These are phyloP conservation scores for Fraxinus excelsior DNA, from an alignment of 257 asterid genomes.

Conservation along the genomic window DNA sequence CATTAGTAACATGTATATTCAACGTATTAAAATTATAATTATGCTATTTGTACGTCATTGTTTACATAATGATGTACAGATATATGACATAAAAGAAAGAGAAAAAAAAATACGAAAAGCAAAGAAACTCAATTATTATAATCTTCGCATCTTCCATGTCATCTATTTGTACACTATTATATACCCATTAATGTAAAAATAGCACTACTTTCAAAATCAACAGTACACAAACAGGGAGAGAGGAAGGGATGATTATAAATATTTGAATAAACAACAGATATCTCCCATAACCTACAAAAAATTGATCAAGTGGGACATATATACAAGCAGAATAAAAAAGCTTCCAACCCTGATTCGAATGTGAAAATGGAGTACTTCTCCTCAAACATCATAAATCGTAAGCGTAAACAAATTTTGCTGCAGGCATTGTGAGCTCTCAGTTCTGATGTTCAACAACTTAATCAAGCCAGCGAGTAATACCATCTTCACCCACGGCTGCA, in stretches of 20 bases:
- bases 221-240: no score
- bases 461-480: constrained; percentile 95
- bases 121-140: no score
- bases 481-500: constrained; percentile 95
- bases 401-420: constrained; percentile 21
- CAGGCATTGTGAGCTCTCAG: not conserved
- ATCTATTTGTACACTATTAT: no score
- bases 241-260: not conserved
- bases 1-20: no score
- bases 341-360: constrained; percentile 28
- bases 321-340: constrained; percentile 21
- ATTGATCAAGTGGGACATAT: constrained; percentile 12
- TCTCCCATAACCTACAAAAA: constrained; percentile 28
- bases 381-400: constrained; percentile 26
- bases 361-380: constrained; percentile 28
- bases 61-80: no score
- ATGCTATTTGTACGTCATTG: no score
- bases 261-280: constrained; percentile 24
- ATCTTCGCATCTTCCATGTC: no score
- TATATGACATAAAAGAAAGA: no score
- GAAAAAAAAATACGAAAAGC: no score
- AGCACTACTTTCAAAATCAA: no score
- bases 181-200: no score
- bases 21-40: no score
- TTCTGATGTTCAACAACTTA: constrained; percentile 34